Evolutionary conservation across 768 basidiomycete genomes (phyloP).

Genomic region (Amanita molliuscula): DNA sequence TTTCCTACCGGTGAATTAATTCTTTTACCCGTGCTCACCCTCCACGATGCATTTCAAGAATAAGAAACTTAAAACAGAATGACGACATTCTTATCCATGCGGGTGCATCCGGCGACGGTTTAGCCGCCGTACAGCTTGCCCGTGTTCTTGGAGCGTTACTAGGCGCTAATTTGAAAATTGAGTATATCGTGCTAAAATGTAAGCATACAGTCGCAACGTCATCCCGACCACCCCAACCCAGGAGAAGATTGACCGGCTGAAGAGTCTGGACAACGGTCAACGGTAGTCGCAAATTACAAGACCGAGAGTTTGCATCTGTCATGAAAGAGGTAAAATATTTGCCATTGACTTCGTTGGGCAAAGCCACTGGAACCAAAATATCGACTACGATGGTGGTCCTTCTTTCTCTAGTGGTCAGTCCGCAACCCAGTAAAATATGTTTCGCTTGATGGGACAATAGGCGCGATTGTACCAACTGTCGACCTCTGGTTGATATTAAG

Average conservation of each 20-base stretch:
- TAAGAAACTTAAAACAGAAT: conserved; percentile 56
- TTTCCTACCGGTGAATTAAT: conserved; percentile 65
- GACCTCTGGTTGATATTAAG: conserved; percentile 60
- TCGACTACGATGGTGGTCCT: conserved; percentile 66
- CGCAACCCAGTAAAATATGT: background rate
- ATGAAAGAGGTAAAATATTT: conserved; percentile 66
- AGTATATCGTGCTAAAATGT: conserved; percentile 6
- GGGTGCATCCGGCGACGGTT: conserved; percentile 83
- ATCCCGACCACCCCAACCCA: conserved; percentile 80
- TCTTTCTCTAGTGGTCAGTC: conserved; percentile 50
- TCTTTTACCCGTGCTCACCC: background rate
- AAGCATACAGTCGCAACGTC: conserved; percentile 42
- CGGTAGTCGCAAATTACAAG: conserved; percentile 77
- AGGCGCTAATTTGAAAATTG: background rate
- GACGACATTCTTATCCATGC: conserved; percentile 84
- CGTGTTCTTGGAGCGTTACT: conserved; percentile 65
- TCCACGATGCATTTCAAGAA: conserved; percentile 33
- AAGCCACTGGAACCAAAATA: conserved; percentile 65
- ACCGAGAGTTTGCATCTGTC: conserved; percentile 63
- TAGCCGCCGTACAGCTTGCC: conserved; percentile 84
- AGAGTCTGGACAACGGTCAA: conserved; percentile 55
- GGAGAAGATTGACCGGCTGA: conserved; percentile 74
- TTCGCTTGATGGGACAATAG: conserved; percentile 26
- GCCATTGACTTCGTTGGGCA: conserved; percentile 80
- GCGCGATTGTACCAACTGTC: conserved; percentile 32